Base-by-base conservation (phyloP, 305 asterid genomes). In the Solanum aculeatissimum region DNA sequence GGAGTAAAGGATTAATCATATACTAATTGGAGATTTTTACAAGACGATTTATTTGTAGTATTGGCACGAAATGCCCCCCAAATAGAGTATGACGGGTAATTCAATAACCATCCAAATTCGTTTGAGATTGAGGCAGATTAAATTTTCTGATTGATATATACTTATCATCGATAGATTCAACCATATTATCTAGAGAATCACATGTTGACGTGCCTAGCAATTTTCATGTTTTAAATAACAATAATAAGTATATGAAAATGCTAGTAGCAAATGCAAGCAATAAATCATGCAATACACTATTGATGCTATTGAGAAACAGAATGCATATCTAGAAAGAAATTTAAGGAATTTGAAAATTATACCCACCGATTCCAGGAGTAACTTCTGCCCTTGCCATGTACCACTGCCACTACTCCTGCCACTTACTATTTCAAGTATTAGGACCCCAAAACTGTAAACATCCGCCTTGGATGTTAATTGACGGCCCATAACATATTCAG, bases 401-500 rank as follows among this genome's bases (percentile, higher is more conserved):
- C 91, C 82, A 57, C 89, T 83, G 83, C 92, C 86, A 86, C 95
- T 91, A 89, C 98, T 92, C 91, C 82, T 90, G 53, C 98, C 97
- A 57, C 95, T 93, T 78, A 95, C 88, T 60, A 93, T 83, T 91
- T 95, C 98, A 85, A 95, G 97, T 82, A 91, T 85, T 53, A 95
- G 89, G 85, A 95, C 90, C 69, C 98, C 98, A 85, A 93, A 95
- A 90, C 98, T 93, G 84, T 94, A 95, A 23, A 94, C 92, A 45
- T 95, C 97, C 29, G 98, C 98, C 90, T 94, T 95, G 95, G 89
- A 49, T 60, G 98, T 95, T 84, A 95, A 87, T 74, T 91, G 98
- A 63, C 98, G 97, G 38, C 98, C 98, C 87, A 94, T 85, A 81
- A 89, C 98, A 88, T 95, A 95, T 90, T 95, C 98, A 27, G 98